A percentile compares a stretch with the other conserved stretches of the same genome.
These are phyloP conservation scores for Pseudogymnoascus sp. DNA, from an alignment of 2,329 filamentous ascomycete genomes.

Conservation along the genomic window DNA sequence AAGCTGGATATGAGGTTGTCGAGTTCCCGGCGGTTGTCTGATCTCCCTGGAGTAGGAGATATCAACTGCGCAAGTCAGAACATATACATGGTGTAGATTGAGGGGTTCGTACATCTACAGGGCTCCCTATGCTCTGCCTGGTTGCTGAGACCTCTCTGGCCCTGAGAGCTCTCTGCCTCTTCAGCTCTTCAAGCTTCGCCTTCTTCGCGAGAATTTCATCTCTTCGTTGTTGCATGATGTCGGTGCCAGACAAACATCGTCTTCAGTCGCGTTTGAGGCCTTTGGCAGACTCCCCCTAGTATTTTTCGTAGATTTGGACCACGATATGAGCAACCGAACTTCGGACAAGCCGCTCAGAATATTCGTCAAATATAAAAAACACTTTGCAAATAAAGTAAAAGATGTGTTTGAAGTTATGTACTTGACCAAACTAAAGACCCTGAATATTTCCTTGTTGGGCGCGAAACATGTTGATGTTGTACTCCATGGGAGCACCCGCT, in stretches of 20 bases:
- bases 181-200: slow-evolving; percentile 93
- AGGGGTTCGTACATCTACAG: slow-evolving; percentile 58
- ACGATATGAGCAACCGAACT: background rate
- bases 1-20: slow-evolving; percentile 80
- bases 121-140: slow-evolving; percentile 60
- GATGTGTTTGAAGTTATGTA: background rate
- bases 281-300: slow-evolving; percentile 5
- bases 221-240: slow-evolving; percentile 65
- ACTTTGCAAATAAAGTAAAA: background rate
- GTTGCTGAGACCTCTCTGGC: slow-evolving; percentile 66
- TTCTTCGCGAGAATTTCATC: slow-evolving; percentile 96
- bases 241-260: slow-evolving; percentile 8
- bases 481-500: slow-evolving; percentile 8
- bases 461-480: slow-evolving; percentile 5
- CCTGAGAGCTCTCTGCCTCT: slow-evolving; percentile 79
- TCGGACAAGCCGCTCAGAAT: background rate
- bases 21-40: slow-evolving; percentile 66
- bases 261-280: slow-evolving; percentile 7
- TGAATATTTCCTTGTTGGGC: slow-evolving; percentile 8
- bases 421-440: background rate
- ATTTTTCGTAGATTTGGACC: slow-evolving; percentile 2
- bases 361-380: background rate
- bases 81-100: background rate
- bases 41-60: slow-evolving; percentile 62
- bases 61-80: slow-evolving; percentile 43